phyloP scores from a whole-genome alignment of 2,329 filamentous ascomycete genomes.

The Epichloe sibirici region DNA sequence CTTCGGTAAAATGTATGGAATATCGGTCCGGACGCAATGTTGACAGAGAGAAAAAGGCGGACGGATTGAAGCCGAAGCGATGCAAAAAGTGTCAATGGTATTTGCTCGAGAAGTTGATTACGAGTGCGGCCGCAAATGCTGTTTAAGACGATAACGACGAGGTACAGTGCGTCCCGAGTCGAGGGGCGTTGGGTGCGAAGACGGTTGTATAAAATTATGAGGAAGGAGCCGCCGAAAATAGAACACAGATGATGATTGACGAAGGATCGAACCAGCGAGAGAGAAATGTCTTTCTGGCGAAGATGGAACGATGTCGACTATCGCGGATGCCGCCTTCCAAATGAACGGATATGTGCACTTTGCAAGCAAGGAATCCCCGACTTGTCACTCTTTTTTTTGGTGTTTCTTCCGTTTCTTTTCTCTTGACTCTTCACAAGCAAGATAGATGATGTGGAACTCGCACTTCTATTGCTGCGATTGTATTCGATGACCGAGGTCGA shows the following conservation, averaged over 20 bases:
- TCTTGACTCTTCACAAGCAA: not conserved
- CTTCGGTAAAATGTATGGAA: not conserved
- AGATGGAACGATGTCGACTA: not conserved
- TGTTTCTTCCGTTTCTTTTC: not conserved
- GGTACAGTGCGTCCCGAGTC: not conserved
- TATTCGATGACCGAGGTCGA: conserved; percentile 2
- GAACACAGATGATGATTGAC: conserved; percentile 26
- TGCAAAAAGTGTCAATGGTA: not conserved
- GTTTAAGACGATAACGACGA: not conserved
- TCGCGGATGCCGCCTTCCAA: conserved; percentile 3
- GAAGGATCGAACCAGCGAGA: conserved; percentile 3
- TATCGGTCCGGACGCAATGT: not conserved
- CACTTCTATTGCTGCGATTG: not conserved
- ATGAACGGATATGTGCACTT: conserved; percentile 1
- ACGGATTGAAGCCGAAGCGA: not conserved
- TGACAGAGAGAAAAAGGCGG: not conserved
- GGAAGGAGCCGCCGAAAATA: conserved; percentile 14
- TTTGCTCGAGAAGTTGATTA: not conserved
- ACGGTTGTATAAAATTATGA: conserved; percentile 2
- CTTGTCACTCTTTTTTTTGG: not conserved
- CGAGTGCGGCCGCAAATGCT: conserved; percentile 1
- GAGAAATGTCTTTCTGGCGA: not conserved
- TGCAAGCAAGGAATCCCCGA: not conserved
- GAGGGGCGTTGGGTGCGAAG: not conserved
- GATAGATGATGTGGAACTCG: not conserved